Evolutionary conservation across 345 rosid genomes (phyloP), one percentile per base, ranked within the genome.

Genomic region (Hirschfeldia incana): DNA sequence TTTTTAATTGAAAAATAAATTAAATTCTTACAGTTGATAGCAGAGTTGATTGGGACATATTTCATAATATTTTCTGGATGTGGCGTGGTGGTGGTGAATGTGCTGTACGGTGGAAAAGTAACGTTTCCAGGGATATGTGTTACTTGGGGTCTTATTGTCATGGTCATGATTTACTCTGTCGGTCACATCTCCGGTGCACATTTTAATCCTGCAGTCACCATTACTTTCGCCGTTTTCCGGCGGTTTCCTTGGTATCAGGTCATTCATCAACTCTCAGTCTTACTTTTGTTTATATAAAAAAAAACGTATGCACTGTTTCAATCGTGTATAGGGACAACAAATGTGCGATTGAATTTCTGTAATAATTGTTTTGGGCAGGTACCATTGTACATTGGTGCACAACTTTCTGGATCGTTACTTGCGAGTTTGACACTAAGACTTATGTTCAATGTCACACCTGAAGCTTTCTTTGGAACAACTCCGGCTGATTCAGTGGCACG

Each of bases 151-250:
- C 81, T 90, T 6, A 89, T 90, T 62, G 89, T 90, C 2, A 89
- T 87, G 92, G 94, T 90, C 16, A 87, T 93, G 92, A 53, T 90
- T 11, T 91, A 90, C 64, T 81, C 95, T 6, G 70, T 86, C 1
- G 93, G 93, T 66, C 95, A 91, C 76, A 85, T 91, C n/a, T 93
- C 98, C 21, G 97, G 97, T 9, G 98, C 92, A 26, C 94, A 93
- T 85, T 87, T 93, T 72, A 89, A 93, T 36, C 94, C 91, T 0
- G 91, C 93, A 1, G 94, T 93, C 49, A 90, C 98, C 44, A 16
- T 93, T 42, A 76, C 92, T 26, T 84, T 83, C 4, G 89, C 95
- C 2, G 16, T 88, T 80, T 88, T 88, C 62, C 77, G 88, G 7
- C 83, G 85, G 5, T 88, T 91, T 36, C 92, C 92, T 5, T 57